Evolutionary conservation across 805 yeast genomes (phyloP).

Genomic region (Lipomyces yamanashiensis): DNA sequence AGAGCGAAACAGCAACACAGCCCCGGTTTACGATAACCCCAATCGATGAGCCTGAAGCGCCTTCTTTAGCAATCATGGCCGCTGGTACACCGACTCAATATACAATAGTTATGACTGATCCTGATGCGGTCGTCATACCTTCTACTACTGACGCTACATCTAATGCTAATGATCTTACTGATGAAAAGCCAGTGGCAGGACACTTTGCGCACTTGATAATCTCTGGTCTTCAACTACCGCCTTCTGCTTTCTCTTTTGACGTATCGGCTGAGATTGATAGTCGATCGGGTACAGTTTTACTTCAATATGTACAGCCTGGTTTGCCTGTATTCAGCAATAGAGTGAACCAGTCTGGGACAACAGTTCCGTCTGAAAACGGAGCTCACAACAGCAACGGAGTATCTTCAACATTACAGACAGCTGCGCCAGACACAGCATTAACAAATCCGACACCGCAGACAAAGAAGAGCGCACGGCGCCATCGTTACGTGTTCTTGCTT

Average conservation of each 20-base stretch:
- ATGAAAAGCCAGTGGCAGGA: background rate
- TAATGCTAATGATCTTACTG: no score
- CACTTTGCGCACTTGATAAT: constrained; percentile 25
- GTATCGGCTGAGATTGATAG: constrained; percentile 8
- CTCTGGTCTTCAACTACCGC: constrained; percentile 16
- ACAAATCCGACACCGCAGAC: background rate
- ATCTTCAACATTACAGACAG: no score
- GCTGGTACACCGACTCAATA: constrained; percentile 3
- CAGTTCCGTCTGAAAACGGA: background rate
- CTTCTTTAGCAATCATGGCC: background rate
- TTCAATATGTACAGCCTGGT: constrained; percentile 5
- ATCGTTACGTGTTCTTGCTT: constrained; percentile 19
- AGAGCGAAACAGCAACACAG: background rate
- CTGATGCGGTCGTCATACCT: constrained; percentile 8
- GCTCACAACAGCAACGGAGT: background rate
- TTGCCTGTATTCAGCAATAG: constrained; percentile 3
- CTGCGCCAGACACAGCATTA: background rate
- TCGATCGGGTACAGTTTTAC: background rate
- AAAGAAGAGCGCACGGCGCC: background rate
- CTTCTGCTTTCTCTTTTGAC: background rate
- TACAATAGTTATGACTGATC: constrained; percentile 25
- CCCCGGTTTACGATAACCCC: constrained; percentile 28
- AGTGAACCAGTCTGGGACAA: background rate
- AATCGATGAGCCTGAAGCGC: constrained; percentile 24
- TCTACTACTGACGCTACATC: background rate